Conservation (phyloP, 768 basidiomycete genomes). For the Lactarius deliciosus region DNA sequence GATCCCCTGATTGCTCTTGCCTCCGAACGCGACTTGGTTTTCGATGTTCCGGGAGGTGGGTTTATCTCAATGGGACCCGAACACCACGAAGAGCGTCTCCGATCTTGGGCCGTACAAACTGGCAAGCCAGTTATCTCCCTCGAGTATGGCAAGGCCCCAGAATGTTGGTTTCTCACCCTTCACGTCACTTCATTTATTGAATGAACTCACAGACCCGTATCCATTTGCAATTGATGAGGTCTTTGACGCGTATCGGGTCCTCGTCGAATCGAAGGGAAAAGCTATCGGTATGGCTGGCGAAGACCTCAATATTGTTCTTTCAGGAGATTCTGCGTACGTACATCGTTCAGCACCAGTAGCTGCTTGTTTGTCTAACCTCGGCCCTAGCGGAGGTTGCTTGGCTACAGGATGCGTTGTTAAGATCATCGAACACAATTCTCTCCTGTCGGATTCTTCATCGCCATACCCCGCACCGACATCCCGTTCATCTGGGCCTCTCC, state of each 20-base stretch:
- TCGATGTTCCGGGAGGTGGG: conserved; percentile 95
- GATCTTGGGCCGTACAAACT: conserved; percentile 80
- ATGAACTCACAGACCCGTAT: conserved; percentile 71
- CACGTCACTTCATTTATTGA: conserved; percentile 1
- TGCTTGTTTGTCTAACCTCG: conserved; percentile 22
- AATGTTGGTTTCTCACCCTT: conserved; percentile 57
- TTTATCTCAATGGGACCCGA: conserved; percentile 96
- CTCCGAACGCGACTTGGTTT: conserved; percentile 59
- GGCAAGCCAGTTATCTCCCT: conserved; percentile 79
- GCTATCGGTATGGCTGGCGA: conserved; percentile 88
- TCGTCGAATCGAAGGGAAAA: conserved; percentile 77
- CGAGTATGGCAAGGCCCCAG: conserved; percentile 96
- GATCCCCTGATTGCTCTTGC: conserved; percentile 46
- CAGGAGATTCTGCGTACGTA: conserved; percentile 96
- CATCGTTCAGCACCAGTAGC: conserved; percentile 1
- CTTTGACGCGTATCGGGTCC: conserved; percentile 82
- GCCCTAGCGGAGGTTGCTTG: conserved; percentile 78
- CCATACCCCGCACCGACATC: conserved; percentile 20
- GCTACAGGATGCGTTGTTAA: conserved; percentile 82
- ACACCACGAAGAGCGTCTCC: conserved; percentile 92
- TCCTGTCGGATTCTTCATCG: conserved; percentile 28
- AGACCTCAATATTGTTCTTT: conserved; percentile 71
- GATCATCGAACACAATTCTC: conserved; percentile 65
- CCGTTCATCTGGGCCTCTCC: conserved; percentile 46
- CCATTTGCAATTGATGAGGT: conserved; percentile 95